These are phyloP conservation scores for Trichothecium sympodiale DNA, from an alignment of 2,329 filamentous ascomycete species.

Conservation along the genomic window DNA sequence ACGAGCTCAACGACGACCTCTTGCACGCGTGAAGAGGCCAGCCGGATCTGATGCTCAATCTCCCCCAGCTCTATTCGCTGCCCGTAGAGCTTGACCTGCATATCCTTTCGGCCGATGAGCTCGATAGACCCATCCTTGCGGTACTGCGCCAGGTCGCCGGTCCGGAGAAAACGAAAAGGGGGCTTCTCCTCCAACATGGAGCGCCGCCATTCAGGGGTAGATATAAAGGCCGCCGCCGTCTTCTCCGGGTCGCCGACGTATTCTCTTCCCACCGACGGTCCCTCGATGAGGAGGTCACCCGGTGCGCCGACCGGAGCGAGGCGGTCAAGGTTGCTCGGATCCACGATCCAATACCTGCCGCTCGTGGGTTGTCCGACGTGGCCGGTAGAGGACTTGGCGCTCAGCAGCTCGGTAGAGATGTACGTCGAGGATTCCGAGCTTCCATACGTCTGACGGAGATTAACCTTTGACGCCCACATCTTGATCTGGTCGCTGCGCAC, in stretches of 20 bases:
- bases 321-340: conserved; percentile 13
- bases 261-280: conserved; percentile 11
- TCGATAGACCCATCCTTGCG: conserved; percentile 17
- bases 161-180: conserved; percentile 6
- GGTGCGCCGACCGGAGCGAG: conserved; percentile 14
- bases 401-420: too few species aligned
- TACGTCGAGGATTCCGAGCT: too few species aligned
- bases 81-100: conserved; percentile 48
- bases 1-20: conserved; percentile 5
- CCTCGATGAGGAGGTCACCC: conserved; percentile 17
- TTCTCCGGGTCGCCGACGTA: conserved; percentile 12
- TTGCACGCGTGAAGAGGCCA: background rate
- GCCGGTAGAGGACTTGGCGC: too few species aligned
- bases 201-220: conserved; percentile 21
- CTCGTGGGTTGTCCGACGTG: conserved; percentile 5
- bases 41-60: conserved; percentile 9
- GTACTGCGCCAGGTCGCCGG: conserved; percentile 16
- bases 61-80: conserved; percentile 40
- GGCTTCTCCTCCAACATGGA: conserved; percentile 32
- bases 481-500: conserved; percentile 2
- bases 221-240: conserved; percentile 20
- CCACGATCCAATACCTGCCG: conserved; percentile 17
- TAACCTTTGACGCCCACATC: conserved; percentile 4
- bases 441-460: too few species aligned
- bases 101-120: conserved; percentile 39